These are phyloP conservation scores for Dioscorea alata DNA, from an alignment of 106 monocot genomes.

Conservation along the genomic window DNA sequence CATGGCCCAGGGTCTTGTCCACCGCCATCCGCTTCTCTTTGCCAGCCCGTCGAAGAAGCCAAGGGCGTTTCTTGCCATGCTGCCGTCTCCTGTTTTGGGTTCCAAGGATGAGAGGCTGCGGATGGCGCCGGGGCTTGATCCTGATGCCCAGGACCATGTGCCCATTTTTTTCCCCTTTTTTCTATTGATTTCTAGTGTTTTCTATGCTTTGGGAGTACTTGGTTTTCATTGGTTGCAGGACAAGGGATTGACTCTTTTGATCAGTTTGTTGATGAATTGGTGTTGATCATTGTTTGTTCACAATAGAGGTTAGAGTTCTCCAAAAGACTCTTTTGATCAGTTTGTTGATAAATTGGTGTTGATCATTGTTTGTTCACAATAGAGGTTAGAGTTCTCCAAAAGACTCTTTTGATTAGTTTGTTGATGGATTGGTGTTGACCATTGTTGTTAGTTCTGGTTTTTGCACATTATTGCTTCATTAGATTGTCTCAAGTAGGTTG, in stretches of 20 bases:
- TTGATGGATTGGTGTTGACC: neutral
- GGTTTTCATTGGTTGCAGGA: slow-evolving; percentile 13
- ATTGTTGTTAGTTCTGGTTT: neutral
- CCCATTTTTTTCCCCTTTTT: neutral
- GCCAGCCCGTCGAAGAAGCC: slow-evolving; percentile 60
- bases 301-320: slow-evolving; percentile 30
- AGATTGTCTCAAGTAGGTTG: too few species aligned
- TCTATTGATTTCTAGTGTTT: slow-evolving; percentile 1
- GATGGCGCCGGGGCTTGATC: neutral
- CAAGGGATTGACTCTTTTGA: slow-evolving; percentile 51
- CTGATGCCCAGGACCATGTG: slow-evolving; percentile 28
- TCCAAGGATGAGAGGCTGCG: slow-evolving; percentile 27
- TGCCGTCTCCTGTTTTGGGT: slow-evolving; percentile 45
- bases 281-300: slow-evolving; percentile 63
- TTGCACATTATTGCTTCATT: too few species aligned
- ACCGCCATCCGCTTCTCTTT: slow-evolving; percentile 71
- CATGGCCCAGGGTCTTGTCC: slow-evolving; percentile 90
- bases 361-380: slow-evolving; percentile 15
- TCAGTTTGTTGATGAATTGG: slow-evolving; percentile 51
- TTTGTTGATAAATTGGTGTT: neutral
- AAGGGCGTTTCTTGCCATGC: slow-evolving; percentile 69
- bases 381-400: slow-evolving; percentile 27
- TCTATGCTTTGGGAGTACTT: neutral
- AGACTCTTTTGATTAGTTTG: neutral
- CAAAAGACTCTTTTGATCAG: slow-evolving; percentile 19